Conservation (phyloP, 2,329 filamentous ascomycete genomes). For the Aspergillus neoniger region DNA sequence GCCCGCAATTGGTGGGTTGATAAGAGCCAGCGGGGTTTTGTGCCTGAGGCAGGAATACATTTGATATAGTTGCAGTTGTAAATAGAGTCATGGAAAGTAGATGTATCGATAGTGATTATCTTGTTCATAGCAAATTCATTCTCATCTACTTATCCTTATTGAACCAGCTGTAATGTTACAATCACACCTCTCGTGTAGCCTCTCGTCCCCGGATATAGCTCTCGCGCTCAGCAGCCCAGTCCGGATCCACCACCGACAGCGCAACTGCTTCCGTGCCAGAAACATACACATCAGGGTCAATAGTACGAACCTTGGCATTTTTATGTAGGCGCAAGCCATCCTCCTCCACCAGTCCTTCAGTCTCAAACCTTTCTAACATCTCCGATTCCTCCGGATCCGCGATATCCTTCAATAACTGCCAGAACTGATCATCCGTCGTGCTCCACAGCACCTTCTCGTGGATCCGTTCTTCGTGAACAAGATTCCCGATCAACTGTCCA, state of each 20-base stretch:
- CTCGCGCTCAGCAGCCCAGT: slow-evolving; percentile 5
- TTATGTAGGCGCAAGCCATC: background rate
- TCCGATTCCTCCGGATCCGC: slow-evolving; percentile 17
- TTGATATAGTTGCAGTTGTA: no score
- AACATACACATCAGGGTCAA: background rate
- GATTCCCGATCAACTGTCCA: slow-evolving; percentile 36
- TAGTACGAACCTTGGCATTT: background rate
- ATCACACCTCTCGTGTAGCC: background rate
- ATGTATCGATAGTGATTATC: background rate
- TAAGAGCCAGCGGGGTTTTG: background rate
- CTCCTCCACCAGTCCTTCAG: background rate
- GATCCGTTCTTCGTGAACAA: slow-evolving; percentile 25
- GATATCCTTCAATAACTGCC: slow-evolving; percentile 31
- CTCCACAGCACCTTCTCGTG: slow-evolving; percentile 37
- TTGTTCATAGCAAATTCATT: background rate
- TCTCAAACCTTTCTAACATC: slow-evolving; percentile 3
- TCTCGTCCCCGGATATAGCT: background rate
- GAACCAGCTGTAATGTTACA: no score
- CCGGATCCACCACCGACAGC: slow-evolving; percentile 2
- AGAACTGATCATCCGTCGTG: slow-evolving; percentile 40
- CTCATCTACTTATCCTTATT: no score
- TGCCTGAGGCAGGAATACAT: background rate
- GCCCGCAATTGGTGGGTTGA: background rate
- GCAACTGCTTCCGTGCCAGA: background rate
- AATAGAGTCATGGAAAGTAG: background rate